Evolutionary conservation across 371 early-diverging fungal species (phyloP).

Genomic region (Syncephalastrum contaminatum): DNA sequence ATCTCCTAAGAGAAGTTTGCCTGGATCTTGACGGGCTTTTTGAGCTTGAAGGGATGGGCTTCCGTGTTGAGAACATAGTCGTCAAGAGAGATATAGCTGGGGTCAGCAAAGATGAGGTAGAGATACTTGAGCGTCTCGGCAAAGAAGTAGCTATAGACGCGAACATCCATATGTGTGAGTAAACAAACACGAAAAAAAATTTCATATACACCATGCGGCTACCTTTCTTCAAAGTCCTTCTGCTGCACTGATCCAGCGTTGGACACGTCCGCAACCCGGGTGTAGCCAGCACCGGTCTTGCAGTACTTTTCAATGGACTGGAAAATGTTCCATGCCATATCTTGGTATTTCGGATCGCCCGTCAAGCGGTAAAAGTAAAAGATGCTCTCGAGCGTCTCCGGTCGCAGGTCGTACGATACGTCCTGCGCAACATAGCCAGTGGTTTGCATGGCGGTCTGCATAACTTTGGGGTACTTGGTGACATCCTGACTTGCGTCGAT

Average conservation of each 20-base stretch:
- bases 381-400: slow-evolving; percentile 77
- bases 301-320: slow-evolving; percentile 65
- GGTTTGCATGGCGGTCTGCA: slow-evolving; percentile 24
- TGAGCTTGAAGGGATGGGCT: slow-evolving; percentile 70
- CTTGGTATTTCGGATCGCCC: slow-evolving; percentile 65
- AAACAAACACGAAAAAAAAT: too few relatives aligned
- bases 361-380: slow-evolving; percentile 76
- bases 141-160: slow-evolving; percentile 68
- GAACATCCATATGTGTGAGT: not conserved
- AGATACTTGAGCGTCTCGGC: slow-evolving; percentile 93
- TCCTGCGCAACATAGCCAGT: slow-evolving; percentile 27
- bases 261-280: slow-evolving; percentile 58
- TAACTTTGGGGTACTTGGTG: slow-evolving; percentile 16
- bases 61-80: slow-evolving; percentile 80
- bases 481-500: slow-evolving; percentile 28
- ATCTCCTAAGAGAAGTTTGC: slow-evolving; percentile 7
- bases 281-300: slow-evolving; percentile 60
- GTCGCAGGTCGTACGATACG: slow-evolving; percentile 20
- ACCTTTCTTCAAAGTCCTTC: slow-evolving; percentile 46
- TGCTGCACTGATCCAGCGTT: slow-evolving; percentile 16
- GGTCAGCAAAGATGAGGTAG: slow-evolving; percentile 77
- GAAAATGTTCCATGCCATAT: slow-evolving; percentile 72
- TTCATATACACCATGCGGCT: slow-evolving; percentile 15
- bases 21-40: slow-evolving; percentile 29
- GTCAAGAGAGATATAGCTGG: slow-evolving; percentile 63